Conservation (phyloP, 768 basidiomycete species). For the Suillus paluster region DNA sequence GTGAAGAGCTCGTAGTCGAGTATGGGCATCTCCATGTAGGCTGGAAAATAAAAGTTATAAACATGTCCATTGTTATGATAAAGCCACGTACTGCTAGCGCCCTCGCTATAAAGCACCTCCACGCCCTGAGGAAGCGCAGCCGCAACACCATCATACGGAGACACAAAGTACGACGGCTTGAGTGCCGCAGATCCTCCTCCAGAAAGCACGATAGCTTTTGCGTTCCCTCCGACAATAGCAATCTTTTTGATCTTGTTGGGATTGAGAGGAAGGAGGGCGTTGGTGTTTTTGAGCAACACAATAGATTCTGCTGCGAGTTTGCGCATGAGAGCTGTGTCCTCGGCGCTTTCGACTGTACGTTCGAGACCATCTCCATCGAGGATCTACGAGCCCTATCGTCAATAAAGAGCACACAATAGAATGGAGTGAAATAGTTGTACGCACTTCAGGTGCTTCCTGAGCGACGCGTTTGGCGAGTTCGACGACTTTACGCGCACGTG, state of each 20-base stretch:
- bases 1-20: conserved; percentile 72
- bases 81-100: conserved; percentile 58
- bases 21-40: conserved; percentile 65
- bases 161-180: conserved; percentile 75
- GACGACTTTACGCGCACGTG: conserved; percentile 67
- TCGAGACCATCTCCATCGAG: conserved; percentile 75
- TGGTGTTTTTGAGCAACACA: conserved; percentile 76
- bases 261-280: conserved; percentile 38
- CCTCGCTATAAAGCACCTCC: conserved; percentile 68
- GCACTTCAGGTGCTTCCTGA: conserved; percentile 64
- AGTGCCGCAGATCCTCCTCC: conserved; percentile 77
- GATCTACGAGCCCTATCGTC: conserved; percentile 41
- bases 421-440: background rate
- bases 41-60: conserved; percentile 37
- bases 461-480: conserved; percentile 74
- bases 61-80: background rate
- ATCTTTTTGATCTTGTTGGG: conserved; percentile 63
- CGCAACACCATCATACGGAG: conserved; percentile 78
- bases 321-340: conserved; percentile 66
- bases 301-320: conserved; percentile 71
- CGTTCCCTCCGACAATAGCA: conserved; percentile 74
- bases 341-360: conserved; percentile 61
- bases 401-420: background rate
- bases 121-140: conserved; percentile 53
- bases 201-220: conserved; percentile 65